Evolutionary conservation across 352 stramenopile genomes (phyloP).

Genomic region (Phytophthora idaei): DNA sequence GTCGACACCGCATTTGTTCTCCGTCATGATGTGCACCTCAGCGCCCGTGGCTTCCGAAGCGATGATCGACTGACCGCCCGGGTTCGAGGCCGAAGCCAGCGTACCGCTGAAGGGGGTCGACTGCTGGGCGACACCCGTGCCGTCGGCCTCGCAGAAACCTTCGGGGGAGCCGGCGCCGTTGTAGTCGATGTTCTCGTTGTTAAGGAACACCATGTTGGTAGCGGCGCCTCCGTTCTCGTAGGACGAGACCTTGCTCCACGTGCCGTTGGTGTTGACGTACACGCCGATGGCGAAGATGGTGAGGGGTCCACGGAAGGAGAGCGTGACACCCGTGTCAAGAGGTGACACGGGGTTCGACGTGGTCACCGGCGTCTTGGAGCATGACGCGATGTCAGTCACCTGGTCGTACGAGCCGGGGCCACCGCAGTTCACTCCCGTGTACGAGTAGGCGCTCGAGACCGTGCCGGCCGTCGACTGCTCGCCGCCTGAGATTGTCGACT

Average conservation of each 20-base stretch:
- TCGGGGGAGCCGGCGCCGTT: slow-evolving; percentile 54
- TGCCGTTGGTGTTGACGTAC: slow-evolving; percentile 61
- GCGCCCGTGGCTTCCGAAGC: slow-evolving; percentile 67
- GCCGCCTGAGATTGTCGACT: slow-evolving; percentile 25
- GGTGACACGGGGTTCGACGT: slow-evolving; percentile 57
- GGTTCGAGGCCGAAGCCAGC: slow-evolving; percentile 55
- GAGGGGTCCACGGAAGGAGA: slow-evolving; percentile 71
- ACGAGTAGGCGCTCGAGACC: slow-evolving; percentile 54
- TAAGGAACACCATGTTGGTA: slow-evolving; percentile 82
- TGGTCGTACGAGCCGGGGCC: slow-evolving; percentile 67
- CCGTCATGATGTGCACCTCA: slow-evolving; percentile 80
- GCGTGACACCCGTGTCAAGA: slow-evolving; percentile 66
- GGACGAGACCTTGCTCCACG: slow-evolving; percentile 64
- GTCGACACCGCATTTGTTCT: slow-evolving; percentile 59
- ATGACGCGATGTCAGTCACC: slow-evolving; percentile 70
- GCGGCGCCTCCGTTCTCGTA: slow-evolving; percentile 56
- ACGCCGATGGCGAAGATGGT: slow-evolving; percentile 77
- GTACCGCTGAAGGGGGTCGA: slow-evolving; percentile 54
- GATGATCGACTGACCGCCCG: slow-evolving; percentile 45
- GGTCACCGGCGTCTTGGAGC: slow-evolving; percentile 49
- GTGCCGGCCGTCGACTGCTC: slow-evolving; percentile 44
- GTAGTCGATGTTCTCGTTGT: slow-evolving; percentile 87
- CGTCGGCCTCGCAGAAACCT: slow-evolving; percentile 63
- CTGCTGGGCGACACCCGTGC: slow-evolving; percentile 45
- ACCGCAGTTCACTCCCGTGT: slow-evolving; percentile 57